These are phyloP conservation scores for Chlorophyllum brunneum DNA, from an alignment of 768 basidiomycete genomes.

Conservation along the genomic window DNA sequence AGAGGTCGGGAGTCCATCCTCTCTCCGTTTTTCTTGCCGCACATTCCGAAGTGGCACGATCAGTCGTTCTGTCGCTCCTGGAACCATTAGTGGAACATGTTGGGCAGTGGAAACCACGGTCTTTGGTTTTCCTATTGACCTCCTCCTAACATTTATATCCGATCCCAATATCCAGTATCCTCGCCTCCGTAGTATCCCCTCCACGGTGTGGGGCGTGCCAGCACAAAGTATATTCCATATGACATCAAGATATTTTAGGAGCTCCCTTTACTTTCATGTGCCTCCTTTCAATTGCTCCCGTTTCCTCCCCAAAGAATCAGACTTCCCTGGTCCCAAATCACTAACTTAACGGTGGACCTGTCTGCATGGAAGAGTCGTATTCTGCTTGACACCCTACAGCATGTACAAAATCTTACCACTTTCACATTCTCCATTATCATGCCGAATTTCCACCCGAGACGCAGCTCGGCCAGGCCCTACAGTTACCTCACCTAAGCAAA, in stretches of 20 bases:
- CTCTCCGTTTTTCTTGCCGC: background rate
- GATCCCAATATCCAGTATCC: background rate
- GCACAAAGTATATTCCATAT: too few relatives aligned
- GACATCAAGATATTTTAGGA: background rate
- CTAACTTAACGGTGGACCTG: background rate
- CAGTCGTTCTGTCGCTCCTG: background rate
- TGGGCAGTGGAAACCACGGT: background rate
- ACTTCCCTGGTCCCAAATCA: conserved; percentile 7
- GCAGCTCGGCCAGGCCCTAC: too few relatives aligned
- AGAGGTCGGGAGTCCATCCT: background rate
- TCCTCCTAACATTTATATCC: background rate
- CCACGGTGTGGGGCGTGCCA: too few relatives aligned
- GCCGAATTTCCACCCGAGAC: background rate
- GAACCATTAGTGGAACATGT: background rate
- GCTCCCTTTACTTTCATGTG: background rate
- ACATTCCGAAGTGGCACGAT: background rate
- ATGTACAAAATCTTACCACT: background rate
- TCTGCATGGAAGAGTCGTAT: too few relatives aligned
- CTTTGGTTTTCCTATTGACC: background rate
- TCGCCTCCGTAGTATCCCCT: background rate
- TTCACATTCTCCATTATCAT: background rate
- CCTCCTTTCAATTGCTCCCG: background rate
- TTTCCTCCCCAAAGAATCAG: background rate
- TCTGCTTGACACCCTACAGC: background rate
- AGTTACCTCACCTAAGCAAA: too few relatives aligned